Evolutionary conservation across 2,329 filamentous ascomycete genomes (phyloP).

Genomic region (Cytospora paraplurivora): DNA sequence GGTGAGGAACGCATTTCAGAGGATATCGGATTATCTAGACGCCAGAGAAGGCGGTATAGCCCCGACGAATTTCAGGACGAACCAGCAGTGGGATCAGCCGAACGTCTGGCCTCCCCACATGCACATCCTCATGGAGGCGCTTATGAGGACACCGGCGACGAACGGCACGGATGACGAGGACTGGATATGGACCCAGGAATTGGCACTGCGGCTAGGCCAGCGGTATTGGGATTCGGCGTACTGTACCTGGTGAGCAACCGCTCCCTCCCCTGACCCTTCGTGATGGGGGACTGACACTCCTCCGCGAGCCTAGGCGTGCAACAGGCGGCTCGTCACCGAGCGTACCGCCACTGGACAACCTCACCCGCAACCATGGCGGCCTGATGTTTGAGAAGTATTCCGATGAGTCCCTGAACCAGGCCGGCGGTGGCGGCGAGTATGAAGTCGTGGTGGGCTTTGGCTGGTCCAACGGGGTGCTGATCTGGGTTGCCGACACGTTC

Average conservation of each 20-base stretch:
- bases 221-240: slow-evolving; percentile 69
- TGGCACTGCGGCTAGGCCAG: slow-evolving; percentile 62
- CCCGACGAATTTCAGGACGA: slow-evolving; percentile 61
- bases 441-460: slow-evolving; percentile 71
- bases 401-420: slow-evolving; percentile 60
- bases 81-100: slow-evolving; percentile 71
- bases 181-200: slow-evolving; percentile 54
- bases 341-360: slow-evolving; percentile 52
- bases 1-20: slow-evolving; percentile 55
- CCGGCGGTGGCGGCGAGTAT: slow-evolving; percentile 68
- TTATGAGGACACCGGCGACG: slow-evolving; percentile 61
- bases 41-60: slow-evolving; percentile 58
- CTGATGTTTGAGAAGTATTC: slow-evolving; percentile 73
- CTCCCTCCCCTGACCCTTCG: not conserved
- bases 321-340: slow-evolving; percentile 63
- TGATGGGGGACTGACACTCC: not conserved
- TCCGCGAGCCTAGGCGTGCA: slow-evolving; percentile 38
- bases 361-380: slow-evolving; percentile 48
- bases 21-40: slow-evolving; percentile 56
- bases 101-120: slow-evolving; percentile 71
- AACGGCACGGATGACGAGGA: slow-evolving; percentile 55
- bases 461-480: slow-evolving; percentile 69
- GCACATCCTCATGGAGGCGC: slow-evolving; percentile 64
- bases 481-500: slow-evolving; percentile 67
- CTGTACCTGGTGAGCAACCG: slow-evolving; percentile 61